These are phyloP conservation scores for Cladosporium colombiae DNA, from an alignment of 2,329 filamentous ascomycete species.

Conservation along the genomic window DNA sequence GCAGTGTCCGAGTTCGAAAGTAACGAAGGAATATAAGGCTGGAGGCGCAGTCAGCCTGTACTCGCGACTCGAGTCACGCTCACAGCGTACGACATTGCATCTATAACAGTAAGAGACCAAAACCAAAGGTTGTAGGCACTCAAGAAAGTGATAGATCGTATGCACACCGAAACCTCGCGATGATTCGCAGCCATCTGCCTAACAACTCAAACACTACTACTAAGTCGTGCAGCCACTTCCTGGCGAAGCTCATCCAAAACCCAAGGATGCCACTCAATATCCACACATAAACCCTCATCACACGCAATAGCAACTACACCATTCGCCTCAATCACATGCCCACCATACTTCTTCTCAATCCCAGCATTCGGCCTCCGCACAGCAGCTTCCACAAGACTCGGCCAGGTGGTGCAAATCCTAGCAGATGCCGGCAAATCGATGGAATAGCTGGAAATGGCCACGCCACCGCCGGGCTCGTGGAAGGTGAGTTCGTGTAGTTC, in stretches of 20 bases:
- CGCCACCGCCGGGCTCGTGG: background rate
- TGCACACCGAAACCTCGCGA: too few species aligned
- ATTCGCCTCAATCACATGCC: background rate
- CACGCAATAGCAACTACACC: slow-evolving; percentile 1
- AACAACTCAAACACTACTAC: background rate
- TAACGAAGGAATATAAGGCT: background rate
- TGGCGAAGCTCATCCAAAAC: background rate
- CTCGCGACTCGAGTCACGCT: background rate
- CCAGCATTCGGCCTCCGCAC: background rate
- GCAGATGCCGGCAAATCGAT: background rate
- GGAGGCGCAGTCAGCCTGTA: background rate
- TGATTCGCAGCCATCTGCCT: background rate
- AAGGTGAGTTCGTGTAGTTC: background rate
- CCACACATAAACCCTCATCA: background rate
- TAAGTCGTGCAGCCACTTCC: background rate
- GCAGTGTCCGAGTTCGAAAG: background rate
- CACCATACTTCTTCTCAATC: slow-evolving; percentile 5
- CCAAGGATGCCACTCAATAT: background rate
- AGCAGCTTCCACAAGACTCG: background rate
- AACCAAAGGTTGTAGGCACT: background rate
- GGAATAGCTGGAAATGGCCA: background rate
- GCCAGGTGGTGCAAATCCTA: background rate
- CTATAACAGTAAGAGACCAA: background rate
- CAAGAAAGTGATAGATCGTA: background rate
- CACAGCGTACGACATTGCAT: background rate